Conservation (phyloP, 177 flowering plant genomes). For the Vitis hybrid region DNA sequence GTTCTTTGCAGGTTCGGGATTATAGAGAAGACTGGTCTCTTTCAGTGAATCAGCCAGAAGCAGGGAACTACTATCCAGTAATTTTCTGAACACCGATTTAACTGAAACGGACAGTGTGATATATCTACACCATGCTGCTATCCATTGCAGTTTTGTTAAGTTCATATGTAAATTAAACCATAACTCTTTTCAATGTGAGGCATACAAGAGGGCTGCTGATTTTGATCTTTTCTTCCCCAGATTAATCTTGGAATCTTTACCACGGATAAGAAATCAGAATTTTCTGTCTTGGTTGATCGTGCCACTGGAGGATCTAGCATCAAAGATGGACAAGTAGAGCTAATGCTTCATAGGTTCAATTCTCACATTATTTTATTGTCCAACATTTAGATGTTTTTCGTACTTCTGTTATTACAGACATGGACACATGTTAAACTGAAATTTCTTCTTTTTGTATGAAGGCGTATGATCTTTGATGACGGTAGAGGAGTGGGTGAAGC, state of each 20-base stretch:
- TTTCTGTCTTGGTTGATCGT: conserved; percentile 88
- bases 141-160: too few species aligned
- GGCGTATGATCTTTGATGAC: conserved; percentile 66
- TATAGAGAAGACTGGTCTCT: conserved; percentile 74
- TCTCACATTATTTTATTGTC: conserved; percentile 1
- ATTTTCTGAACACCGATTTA: conserved; percentile 13
- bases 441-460: conserved; percentile 13
- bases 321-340: conserved; percentile 74
- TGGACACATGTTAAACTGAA: conserved; percentile 5
- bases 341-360: conserved; percentile 85
- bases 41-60: conserved; percentile 75
- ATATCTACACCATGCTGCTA: background rate
- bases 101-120: background rate
- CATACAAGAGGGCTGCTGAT: background rate
- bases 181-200: too few species aligned
- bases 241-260: conserved; percentile 78
- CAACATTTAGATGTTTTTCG: background rate
- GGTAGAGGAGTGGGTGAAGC: conserved; percentile 72
- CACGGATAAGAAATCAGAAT: conserved; percentile 56
- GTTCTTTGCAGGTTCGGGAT: conserved; percentile 65
- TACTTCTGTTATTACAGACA: background rate
- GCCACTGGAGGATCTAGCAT: conserved; percentile 86
- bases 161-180: too few species aligned
- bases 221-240: conserved; percentile 42
- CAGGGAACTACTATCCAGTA: conserved; percentile 96